phyloP scores from a whole-genome alignment of 306 rosid species.

The Fragaria ananassa region DNA sequence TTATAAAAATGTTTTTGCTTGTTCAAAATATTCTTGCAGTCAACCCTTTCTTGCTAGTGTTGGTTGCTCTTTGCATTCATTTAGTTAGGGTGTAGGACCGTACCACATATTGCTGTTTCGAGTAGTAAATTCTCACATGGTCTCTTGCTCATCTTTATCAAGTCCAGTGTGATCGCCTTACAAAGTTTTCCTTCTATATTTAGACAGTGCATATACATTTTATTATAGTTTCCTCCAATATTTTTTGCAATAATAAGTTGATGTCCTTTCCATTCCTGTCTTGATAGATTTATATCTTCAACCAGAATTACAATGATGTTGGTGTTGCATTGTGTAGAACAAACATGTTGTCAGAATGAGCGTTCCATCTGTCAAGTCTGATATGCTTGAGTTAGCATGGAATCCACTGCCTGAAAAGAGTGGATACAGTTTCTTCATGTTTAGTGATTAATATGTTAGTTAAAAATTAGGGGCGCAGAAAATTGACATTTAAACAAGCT shows the following conservation, averaged over 20 bases:
- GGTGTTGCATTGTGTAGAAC: constrained; percentile 85
- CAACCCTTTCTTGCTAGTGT: neutral
- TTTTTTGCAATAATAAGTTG: constrained; percentile 18
- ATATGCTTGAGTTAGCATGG: constrained; percentile 94
- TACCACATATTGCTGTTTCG: no score
- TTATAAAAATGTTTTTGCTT: neutral
- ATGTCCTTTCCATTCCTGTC: constrained; percentile 28
- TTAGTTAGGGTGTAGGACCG: no score
- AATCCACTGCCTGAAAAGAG: constrained; percentile 85
- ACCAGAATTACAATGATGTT: constrained; percentile 87
- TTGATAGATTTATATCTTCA: constrained; percentile 71
- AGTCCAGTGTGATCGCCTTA: neutral
- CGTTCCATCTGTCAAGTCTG: constrained; percentile 77
- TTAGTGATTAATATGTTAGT: neutral
- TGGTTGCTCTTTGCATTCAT: neutral
- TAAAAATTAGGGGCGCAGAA: neutral
- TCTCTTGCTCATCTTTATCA: no score
- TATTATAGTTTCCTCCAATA: constrained; percentile 7
- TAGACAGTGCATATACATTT: neutral
- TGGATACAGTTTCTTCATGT: constrained; percentile 50
- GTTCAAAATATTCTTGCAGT: neutral
- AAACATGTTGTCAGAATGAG: constrained; percentile 87
- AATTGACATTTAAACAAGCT: neutral
- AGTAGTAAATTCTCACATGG: no score
- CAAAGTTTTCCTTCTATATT: neutral